phyloP scores from a whole-genome alignment of 148 eudicot genomes.

The Camellia lanceoleosa region DNA sequence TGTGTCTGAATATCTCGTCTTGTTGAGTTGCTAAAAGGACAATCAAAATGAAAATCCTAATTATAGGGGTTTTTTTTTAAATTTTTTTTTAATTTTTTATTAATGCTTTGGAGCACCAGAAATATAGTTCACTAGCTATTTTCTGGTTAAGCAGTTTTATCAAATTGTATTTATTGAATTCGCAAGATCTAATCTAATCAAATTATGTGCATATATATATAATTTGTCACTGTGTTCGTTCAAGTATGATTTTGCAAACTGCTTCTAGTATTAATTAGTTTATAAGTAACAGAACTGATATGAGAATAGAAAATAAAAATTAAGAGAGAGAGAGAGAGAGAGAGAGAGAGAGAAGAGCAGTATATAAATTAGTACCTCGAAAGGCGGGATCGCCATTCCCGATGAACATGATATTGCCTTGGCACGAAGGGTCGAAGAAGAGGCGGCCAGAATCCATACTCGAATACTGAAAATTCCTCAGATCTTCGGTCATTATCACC shows the following conservation, averaged over 20 bases:
- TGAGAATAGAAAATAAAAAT: background rate
- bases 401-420: conserved; percentile 51
- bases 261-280: background rate
- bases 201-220: too few species aligned
- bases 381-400: conserved; percentile 43
- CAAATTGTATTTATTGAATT: too few species aligned
- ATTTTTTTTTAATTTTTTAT: too few species aligned
- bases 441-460: conserved; percentile 51
- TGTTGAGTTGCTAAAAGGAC: too few species aligned
- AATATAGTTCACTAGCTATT: too few species aligned
- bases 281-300: background rate
- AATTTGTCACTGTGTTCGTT: too few species aligned
- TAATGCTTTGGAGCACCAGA: too few species aligned
- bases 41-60: too few species aligned
- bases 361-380: conserved; percentile 51
- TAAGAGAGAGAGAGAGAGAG: background rate
- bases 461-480: background rate
- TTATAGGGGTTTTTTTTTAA: too few species aligned
- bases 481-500: conserved; percentile 13
- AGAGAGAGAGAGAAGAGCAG: background rate
- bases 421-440: conserved; percentile 43
- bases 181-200: too few species aligned
- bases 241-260: background rate
- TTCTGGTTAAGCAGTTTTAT: too few species aligned
- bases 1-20: too few species aligned